phyloP scores from a whole-genome alignment of 495 filamentous ascomycete genomes.

The Penicillium robsamsonii region DNA sequence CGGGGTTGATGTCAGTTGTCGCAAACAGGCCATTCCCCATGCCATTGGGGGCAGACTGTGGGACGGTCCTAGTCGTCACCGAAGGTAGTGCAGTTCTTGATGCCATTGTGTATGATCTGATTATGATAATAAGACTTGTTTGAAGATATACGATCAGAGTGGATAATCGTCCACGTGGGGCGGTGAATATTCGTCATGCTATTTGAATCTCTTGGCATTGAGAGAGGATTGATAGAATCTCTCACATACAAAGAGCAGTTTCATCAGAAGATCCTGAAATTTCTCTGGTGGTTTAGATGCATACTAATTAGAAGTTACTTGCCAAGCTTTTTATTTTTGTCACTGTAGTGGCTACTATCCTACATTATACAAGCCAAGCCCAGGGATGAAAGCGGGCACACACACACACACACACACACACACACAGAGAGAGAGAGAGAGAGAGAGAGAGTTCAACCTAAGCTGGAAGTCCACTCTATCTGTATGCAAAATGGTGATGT shows the following conservation, averaged over 20 bases:
- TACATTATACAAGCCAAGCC: background rate
- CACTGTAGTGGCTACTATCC: background rate
- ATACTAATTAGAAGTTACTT: background rate
- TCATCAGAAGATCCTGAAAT: background rate
- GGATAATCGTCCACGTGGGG: conserved; percentile 4
- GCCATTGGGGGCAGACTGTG: conserved; percentile 28
- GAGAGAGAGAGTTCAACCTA: background rate
- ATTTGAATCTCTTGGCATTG: conserved; percentile 4
- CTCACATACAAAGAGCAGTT: too few species aligned
- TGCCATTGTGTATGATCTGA: conserved; percentile 20
- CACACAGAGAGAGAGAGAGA: too few species aligned
- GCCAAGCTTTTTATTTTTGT: background rate
- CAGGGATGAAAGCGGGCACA: background rate
- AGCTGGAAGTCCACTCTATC: too few species aligned
- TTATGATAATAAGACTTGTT: background rate
- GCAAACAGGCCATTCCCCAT: conserved; percentile 47
- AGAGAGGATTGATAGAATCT: background rate
- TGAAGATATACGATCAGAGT: conserved; percentile 1
- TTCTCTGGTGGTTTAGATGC: background rate
- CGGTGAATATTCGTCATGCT: conserved; percentile 11
- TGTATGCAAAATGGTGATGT: too few species aligned
- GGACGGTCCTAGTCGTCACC: conserved; percentile 29
- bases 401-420: background rate
- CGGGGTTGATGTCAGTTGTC: conserved; percentile 30
- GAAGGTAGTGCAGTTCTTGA: conserved; percentile 19